phyloP scores from a whole-genome alignment of 495 filamentous ascomycete species.

The Penicillium malachiteum region DNA sequence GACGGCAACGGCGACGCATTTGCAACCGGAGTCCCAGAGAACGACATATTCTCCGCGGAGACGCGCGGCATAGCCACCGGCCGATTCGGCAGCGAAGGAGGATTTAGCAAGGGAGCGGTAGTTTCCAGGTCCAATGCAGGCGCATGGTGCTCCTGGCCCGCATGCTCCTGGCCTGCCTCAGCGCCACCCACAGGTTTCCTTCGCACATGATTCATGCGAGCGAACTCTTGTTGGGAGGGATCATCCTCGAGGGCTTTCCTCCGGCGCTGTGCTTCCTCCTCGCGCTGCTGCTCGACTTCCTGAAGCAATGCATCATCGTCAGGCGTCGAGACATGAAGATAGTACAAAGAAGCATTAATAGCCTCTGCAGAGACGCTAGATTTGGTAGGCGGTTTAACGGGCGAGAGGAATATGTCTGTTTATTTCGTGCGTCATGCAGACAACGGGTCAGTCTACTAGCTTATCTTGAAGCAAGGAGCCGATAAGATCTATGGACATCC shows the following conservation, averaged over 20 bases:
- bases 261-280: conserved; percentile 47
- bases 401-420: conserved; percentile 89
- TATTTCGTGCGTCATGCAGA: background rate
- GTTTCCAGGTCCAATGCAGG: conserved; percentile 18
- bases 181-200: conserved; percentile 40
- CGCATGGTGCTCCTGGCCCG: conserved; percentile 7
- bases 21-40: conserved; percentile 15
- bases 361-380: conserved; percentile 80
- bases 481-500: background rate
- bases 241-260: conserved; percentile 32
- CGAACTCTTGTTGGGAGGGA: conserved; percentile 29
- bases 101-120: background rate
- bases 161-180: conserved; percentile 6
- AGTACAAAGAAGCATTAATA: conserved; percentile 85
- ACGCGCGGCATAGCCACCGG: conserved; percentile 18
- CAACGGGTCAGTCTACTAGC: conserved; percentile 12
- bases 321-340: conserved; percentile 73
- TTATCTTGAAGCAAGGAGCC: conserved; percentile 8
- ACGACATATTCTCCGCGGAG: conserved; percentile 26
- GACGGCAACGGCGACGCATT: conserved; percentile 4
- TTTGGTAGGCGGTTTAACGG: conserved; percentile 80
- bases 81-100: conserved; percentile 18
- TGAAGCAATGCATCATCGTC: conserved; percentile 56
- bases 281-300: conserved; percentile 41
- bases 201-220: conserved; percentile 41